Percentiles rank a stretch among this genome's conserved stretches.
These are phyloP conservation scores for Kwoniella dendrophila DNA, from an alignment of 768 basidiomycete species.

Conservation along the genomic window DNA sequence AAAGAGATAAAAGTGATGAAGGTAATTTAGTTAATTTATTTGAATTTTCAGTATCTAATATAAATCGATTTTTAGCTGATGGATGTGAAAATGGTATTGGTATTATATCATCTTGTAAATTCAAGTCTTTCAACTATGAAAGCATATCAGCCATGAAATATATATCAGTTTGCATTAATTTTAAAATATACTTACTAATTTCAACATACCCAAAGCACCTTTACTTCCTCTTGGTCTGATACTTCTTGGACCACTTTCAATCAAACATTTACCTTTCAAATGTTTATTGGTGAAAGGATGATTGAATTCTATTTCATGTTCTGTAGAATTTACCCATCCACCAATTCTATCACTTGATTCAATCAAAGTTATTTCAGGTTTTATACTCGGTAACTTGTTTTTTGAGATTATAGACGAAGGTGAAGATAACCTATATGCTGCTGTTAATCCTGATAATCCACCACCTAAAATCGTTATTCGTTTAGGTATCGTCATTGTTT, in stretches of 20 bases:
- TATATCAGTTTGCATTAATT: conserved; percentile 7
- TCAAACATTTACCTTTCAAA: conserved; percentile 59
- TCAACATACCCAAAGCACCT: conserved; percentile 67
- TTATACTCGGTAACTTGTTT: too few relatives aligned
- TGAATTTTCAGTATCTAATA: conserved; percentile 58
- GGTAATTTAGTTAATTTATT: too few relatives aligned
- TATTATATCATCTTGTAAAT: conserved; percentile 65
- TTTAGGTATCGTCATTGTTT: conserved; percentile 1
- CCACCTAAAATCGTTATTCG: conserved; percentile 59
- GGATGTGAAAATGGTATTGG: conserved; percentile 69
- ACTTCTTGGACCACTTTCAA: conserved; percentile 88
- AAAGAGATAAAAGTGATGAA: conserved; percentile 59
- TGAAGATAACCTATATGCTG: conserved; percentile 57
- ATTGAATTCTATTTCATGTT: conserved; percentile 20
- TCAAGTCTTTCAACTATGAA: conserved; percentile 75
- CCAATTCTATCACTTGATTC: conserved; percentile 70
- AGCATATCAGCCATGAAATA: conserved; percentile 24
- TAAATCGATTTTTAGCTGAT: conserved; percentile 75
- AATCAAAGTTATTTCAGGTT: conserved; percentile 64
- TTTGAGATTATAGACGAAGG: conserved; percentile 34
- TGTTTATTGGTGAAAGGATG: conserved; percentile 25
- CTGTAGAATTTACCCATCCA: conserved; percentile 78
- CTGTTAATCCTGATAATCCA: conserved; percentile 62
- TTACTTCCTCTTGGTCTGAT: conserved; percentile 68
- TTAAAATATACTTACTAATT: conserved; percentile 65